These are phyloP conservation scores for Metschnikowia sp. DNA, from an alignment of 805 yeast species.

Conservation along the genomic window DNA sequence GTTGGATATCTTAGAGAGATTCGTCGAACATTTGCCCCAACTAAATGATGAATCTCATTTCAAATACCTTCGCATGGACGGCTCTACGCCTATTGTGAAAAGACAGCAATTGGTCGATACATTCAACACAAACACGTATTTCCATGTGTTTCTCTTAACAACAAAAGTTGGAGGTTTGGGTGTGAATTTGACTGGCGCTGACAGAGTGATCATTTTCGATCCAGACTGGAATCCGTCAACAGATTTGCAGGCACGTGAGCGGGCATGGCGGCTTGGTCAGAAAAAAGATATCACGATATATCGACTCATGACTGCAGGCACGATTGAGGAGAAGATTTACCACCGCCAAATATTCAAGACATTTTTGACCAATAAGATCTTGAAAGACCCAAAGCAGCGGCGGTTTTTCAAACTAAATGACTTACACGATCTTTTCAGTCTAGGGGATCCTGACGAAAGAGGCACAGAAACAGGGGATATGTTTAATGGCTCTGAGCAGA, in stretches of 20 bases:
- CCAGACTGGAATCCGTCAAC: conserved; percentile 99
- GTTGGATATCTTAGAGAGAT: conserved; percentile 80
- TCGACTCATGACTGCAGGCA: conserved; percentile 88
- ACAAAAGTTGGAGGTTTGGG: conserved; percentile 97
- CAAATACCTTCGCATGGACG: conserved; percentile 85
- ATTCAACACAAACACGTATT: conserved; percentile 61
- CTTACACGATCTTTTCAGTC: conserved; percentile 79
- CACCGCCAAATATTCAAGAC: conserved; percentile 97
- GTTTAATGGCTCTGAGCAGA: conserved; percentile 49
- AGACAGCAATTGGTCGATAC: conserved; percentile 79
- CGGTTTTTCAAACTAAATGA: conserved; percentile 91
- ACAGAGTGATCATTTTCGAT: conserved; percentile 87
- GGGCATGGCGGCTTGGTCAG: conserved; percentile 98
- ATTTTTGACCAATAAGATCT: conserved; percentile 84
- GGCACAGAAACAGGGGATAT: conserved; percentile 69
- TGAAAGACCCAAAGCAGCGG: conserved; percentile 93
- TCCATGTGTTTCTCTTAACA: conserved; percentile 73
- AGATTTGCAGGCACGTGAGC: conserved; percentile 91
- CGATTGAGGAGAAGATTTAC: conserved; percentile 94
- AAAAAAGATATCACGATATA: conserved; percentile 88
- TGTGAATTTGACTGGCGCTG: conserved; percentile 91
- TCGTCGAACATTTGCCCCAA: conserved; percentile 40
- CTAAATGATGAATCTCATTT: conserved; percentile 18
- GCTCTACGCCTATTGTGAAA: conserved; percentile 74
- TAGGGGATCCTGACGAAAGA: conserved; percentile 68